A percentile compares a stretch with the other conserved stretches of the same genome.
phyloP scores from a whole-genome alignment of 805 yeast genomes.

The Jamesozyma hellenica region DNA sequence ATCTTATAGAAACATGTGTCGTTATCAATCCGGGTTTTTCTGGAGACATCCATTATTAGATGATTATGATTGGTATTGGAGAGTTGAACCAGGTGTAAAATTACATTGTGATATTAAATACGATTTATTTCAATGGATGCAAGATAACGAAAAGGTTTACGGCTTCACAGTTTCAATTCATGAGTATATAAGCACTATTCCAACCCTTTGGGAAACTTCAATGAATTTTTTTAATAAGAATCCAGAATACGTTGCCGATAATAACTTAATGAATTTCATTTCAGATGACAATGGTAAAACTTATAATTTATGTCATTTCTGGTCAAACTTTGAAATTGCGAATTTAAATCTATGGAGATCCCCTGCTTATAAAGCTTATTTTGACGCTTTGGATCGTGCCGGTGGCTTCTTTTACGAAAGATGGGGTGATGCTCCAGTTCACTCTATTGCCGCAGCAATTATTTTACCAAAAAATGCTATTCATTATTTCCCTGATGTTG shows the following conservation, averaged over 20 bases:
- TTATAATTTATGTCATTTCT: slow-evolving; percentile 69
- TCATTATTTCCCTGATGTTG: slow-evolving; percentile 71
- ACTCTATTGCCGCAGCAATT: slow-evolving; percentile 68
- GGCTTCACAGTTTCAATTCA: slow-evolving; percentile 41
- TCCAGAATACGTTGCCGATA: slow-evolving; percentile 36
- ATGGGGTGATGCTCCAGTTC: slow-evolving; percentile 91
- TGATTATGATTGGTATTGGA: slow-evolving; percentile 82
- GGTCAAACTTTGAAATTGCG: slow-evolving; percentile 72
- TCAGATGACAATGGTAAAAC: slow-evolving; percentile 50
- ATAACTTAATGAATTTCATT: slow-evolving; percentile 51
- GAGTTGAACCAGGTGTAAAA: slow-evolving; percentile 77
- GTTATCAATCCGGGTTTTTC: slow-evolving; percentile 79
- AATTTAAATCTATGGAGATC: slow-evolving; percentile 59
- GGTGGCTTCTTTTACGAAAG: slow-evolving; percentile 82
- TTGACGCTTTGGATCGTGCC: slow-evolving; percentile 47
- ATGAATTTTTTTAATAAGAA: slow-evolving; percentile 49
- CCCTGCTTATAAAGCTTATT: slow-evolving; percentile 45
- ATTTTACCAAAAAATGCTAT: slow-evolving; percentile 54
- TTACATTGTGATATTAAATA: slow-evolving; percentile 69
- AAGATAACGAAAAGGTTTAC: slow-evolving; percentile 58
- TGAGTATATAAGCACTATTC: slow-evolving; percentile 61
- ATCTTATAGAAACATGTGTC: slow-evolving; percentile 83
- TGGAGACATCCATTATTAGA: slow-evolving; percentile 58
- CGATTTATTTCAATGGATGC: slow-evolving; percentile 75
- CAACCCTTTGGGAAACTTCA: slow-evolving; percentile 67